Percentiles rank a stretch among this genome's conserved stretches.
phyloP scores from a whole-genome alignment of 2,329 filamentous ascomycete genomes.

The Apiospora saccharicola region DNA sequence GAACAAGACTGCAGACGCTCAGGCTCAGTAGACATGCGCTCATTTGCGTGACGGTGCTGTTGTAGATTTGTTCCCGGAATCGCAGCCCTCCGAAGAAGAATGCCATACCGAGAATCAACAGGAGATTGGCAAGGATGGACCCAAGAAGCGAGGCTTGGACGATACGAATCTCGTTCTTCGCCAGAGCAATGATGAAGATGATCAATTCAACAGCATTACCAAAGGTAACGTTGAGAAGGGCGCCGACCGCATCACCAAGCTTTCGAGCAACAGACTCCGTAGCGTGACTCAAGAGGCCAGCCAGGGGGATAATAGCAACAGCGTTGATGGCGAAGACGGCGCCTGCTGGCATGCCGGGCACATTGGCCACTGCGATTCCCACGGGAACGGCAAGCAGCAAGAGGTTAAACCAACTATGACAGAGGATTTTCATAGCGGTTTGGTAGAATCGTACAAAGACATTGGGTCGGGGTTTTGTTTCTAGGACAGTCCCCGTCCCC shows the following conservation, averaged over 20 bases:
- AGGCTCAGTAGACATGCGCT: constrained; percentile 90
- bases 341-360: constrained; percentile 61
- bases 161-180: constrained; percentile 85
- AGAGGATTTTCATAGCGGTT: constrained; percentile 67
- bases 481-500: constrained; percentile 65
- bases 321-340: constrained; percentile 78
- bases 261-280: constrained; percentile 78
- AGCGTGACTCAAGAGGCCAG: constrained; percentile 74
- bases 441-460: constrained; percentile 48
- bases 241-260: constrained; percentile 76
- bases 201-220: constrained; percentile 83
- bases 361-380: constrained; percentile 71
- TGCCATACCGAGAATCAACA: constrained; percentile 90
- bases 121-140: constrained; percentile 86
- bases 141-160: constrained; percentile 91
- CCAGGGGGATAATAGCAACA: constrained; percentile 77
- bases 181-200: constrained; percentile 81
- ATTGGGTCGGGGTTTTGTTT: constrained; percentile 35
- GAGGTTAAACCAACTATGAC: constrained; percentile 80
- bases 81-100: constrained; percentile 87
- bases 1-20: constrained; percentile 85
- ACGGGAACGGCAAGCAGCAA: constrained; percentile 80
- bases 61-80: constrained; percentile 93
- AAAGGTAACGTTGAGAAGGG: constrained; percentile 79
- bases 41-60: constrained; percentile 95